Base-by-base conservation (phyloP, 2,329 filamentous ascomycete species). In the Amesomyces nigricolor region DNA sequence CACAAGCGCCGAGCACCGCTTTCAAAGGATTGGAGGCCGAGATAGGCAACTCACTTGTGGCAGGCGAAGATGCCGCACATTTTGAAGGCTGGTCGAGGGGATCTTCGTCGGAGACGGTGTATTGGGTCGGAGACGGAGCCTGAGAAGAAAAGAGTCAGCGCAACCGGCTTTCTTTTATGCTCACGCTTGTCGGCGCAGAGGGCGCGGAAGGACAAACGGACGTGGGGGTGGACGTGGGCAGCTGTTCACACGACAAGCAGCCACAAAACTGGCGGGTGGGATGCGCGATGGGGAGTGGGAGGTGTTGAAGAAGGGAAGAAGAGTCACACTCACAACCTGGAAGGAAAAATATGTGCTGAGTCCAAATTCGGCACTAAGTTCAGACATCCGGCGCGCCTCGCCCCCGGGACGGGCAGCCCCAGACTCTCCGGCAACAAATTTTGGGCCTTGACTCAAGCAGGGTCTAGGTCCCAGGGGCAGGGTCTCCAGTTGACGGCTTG, bases 61-160 rank as follows among this genome's bases (percentile, higher is more conserved):
- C 91, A 96, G 67, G 90, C 91, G 74, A 96, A 96, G 70, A 96
- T 95, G 74, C 91, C 91, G 86, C 91, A 96, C 91, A 96, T 96
- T 47, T 58, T 71, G 67, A 61, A 47, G 54, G 37, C 57, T 38
- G 51, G 4, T 42, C 53, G 26, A 30, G 2, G 43, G 16, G 38
- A 22, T 26, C 26, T 45, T 56, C 52, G 42, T 47, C 49, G 50
- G 49, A 51, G 45, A 49, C 42, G 50, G 44, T 44, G 47, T 58
- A 60, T 58, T 62, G 60, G 59, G 32, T 9, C 11, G 8, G 32
- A 39, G 54, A 54, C 58, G 55, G 60, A 64, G 60, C 56, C 60
- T 60, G 30, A 19, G 26, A 26, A 32, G 2, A 47, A 13, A 47
- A 13, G 5, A 17, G 51, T 63, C 55, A 60, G 60, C 54, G 58